Percentiles rank a stretch among this genome's conserved stretches.
Evolutionary conservation across 768 basidiomycete species (phyloP).

Genomic region (Lactarius vividus): DNA sequence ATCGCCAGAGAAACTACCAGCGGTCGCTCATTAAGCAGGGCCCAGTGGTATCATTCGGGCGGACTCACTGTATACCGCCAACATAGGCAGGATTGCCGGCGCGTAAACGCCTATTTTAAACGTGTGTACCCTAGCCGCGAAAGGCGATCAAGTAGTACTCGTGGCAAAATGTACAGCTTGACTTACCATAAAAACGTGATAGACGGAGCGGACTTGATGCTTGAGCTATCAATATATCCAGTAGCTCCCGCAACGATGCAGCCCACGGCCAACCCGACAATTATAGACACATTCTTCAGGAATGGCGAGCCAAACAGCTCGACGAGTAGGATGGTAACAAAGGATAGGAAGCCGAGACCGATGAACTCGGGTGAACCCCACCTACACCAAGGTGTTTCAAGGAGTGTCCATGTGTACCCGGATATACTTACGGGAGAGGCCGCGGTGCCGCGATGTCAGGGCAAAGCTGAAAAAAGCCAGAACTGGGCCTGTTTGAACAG

Average conservation of each 20-base stretch:
- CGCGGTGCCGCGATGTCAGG: conserved; percentile 68
- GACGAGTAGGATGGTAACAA: conserved; percentile 69
- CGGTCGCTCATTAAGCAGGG: background rate
- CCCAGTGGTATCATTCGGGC: conserved; percentile 22
- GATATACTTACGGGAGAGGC: conserved; percentile 52
- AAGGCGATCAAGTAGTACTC: background rate
- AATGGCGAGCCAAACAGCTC: conserved; percentile 86
- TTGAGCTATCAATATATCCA: conserved; percentile 70
- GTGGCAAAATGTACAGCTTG: background rate
- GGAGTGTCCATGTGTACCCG: background rate
- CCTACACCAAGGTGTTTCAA: conserved; percentile 32
- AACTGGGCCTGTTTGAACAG: conserved; percentile 58
- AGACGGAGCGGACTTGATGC: conserved; percentile 63
- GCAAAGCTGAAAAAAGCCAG: conserved; percentile 68
- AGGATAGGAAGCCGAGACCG: conserved; percentile 83
- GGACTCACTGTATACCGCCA: conserved; percentile 53
- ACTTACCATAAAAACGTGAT: conserved; percentile 78
- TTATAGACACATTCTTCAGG: conserved; percentile 75
- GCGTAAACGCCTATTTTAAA: conserved; percentile 78
- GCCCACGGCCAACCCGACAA: conserved; percentile 71
- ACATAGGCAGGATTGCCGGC: conserved; percentile 61
- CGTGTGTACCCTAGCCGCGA: conserved; percentile 54
- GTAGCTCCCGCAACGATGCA: conserved; percentile 78
- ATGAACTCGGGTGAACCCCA: conserved; percentile 86
- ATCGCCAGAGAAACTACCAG: conserved; percentile 65